Evolutionary conservation across 2,329 filamentous ascomycete genomes (phyloP), one percentile per base, ranked within the genome.

Genomic region (Aspergillus persii): DNA sequence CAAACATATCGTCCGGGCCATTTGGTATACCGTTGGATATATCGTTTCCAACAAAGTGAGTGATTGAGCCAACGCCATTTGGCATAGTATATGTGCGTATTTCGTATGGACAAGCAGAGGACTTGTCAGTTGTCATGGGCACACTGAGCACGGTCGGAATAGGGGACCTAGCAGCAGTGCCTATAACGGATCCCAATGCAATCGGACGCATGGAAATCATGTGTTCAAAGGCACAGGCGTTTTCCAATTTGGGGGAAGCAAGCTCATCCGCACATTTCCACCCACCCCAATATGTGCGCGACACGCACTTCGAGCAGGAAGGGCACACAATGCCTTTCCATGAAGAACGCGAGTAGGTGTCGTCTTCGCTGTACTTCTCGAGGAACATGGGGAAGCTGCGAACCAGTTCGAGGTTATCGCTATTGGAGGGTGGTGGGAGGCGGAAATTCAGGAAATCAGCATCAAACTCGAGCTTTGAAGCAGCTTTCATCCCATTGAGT

Each of bases 291-390:
- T 80, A 72, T 12, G 82, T 77, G 1, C 89, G 81, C 2, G 85
- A 80, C 47, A 81, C 86, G 65, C 89, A 90, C 46, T 84, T 81
- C 0, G 79, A 76, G 63, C 90, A 92, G 1, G 74, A 60, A 0
- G 85, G 86, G 64, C 90, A 93, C 2, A 89, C 84, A 50, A 91
- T 83, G 0, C 89, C 89, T 53, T 79, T 78, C 67, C 85, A 88
- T 57, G 83, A 85, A 8, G 77, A 71, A 2, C 77, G 74, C 9
- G 84, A 80, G 0, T 83, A 81, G 3, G 83, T 81, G 4, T 76
- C 67, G 0, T 75, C 71, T 12, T 76, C 74, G 0, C 72, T 64
- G 1, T 74, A 67, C 9, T 74, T 64, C 4, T 72, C 66, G 4
- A 79, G 58, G 0, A 79, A 72, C 0, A 76, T 72, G 1, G 80